phyloP scores from a whole-genome alignment of 495 filamentous ascomycete species.

The Hypoxylon crocopeplum region DNA sequence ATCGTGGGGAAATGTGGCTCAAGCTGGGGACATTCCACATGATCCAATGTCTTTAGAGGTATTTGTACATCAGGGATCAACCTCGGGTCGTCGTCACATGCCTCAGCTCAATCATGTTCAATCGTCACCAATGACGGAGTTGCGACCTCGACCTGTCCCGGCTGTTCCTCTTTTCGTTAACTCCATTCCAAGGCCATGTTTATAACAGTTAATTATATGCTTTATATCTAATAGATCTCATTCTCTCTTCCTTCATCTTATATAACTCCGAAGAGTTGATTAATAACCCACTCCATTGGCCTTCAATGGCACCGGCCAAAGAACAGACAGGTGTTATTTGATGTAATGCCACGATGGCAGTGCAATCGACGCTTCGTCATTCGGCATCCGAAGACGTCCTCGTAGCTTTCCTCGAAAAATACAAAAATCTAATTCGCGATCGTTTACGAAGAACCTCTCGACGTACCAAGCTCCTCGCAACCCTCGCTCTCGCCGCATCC shows the following conservation, averaged over 20 bases:
- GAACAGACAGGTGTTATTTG: constrained; percentile 20
- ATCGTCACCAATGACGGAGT: constrained; percentile 37
- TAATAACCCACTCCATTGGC: constrained; percentile 13
- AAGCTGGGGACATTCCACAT: constrained; percentile 11
- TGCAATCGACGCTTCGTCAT: constrained; percentile 80
- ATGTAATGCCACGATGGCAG: constrained; percentile 68
- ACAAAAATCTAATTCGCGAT: constrained; percentile 65
- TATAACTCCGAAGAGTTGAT: not conserved
- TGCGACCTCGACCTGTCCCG: constrained; percentile 2
- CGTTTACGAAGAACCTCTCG: constrained; percentile 68
- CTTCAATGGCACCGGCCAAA: constrained; percentile 25
- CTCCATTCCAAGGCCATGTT: constrained; percentile 6
- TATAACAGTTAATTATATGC: constrained; percentile 8
- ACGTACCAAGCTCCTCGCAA: constrained; percentile 73
- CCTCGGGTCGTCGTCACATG: constrained; percentile 38
- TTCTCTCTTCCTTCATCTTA: not conserved
- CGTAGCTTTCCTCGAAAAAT: constrained; percentile 70
- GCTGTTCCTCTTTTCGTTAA: constrained; percentile 9
- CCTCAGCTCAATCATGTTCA: constrained; percentile 26
- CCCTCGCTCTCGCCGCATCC: constrained; percentile 73
- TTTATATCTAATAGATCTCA: constrained; percentile 2
- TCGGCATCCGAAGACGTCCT: constrained; percentile 71
- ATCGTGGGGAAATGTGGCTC: constrained; percentile 35
- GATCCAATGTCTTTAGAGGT: not conserved
- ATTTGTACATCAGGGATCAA: constrained; percentile 11